These are phyloP conservation scores for Chlorella sorokiniana DNA, from an alignment of 139 green algal genomes.

Conservation along the genomic window DNA sequence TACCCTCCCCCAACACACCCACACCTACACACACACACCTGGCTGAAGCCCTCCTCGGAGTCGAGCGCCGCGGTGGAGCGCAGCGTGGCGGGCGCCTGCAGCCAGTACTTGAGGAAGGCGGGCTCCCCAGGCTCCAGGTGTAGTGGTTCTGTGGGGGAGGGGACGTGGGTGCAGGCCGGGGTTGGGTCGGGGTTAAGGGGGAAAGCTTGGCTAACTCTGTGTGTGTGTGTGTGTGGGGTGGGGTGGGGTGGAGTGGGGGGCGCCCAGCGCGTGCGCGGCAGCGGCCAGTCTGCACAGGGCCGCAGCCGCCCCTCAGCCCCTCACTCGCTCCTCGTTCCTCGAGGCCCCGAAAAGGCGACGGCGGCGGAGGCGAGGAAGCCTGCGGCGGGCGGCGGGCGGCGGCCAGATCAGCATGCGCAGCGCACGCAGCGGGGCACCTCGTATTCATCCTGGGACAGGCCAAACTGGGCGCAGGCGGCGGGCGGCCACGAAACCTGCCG, in stretches of 20 bases:
- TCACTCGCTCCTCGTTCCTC: constrained; percentile 40
- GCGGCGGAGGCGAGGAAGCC: constrained; percentile 13
- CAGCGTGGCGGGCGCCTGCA: constrained; percentile 31
- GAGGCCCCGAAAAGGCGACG: constrained; percentile 42
- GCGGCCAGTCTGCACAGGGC: background rate
- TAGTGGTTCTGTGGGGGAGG: constrained; percentile 43
- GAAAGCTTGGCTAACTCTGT: too few relatives aligned
- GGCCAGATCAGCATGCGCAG: background rate
- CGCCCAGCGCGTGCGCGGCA: too few relatives aligned
- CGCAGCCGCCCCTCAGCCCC: background rate
- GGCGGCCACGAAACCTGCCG: constrained; percentile 15
- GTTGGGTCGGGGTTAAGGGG: background rate
- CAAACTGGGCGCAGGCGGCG: constrained; percentile 28
- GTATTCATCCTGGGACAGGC: constrained; percentile 38
- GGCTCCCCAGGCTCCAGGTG: constrained; percentile 46
- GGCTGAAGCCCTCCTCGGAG: constrained; percentile 39
- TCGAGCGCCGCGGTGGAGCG: constrained; percentile 30
- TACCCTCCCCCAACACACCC: too few relatives aligned
- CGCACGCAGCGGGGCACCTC: constrained; percentile 14
- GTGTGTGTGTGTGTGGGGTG: too few relatives aligned
- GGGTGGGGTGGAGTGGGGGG: too few relatives aligned
- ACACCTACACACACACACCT: background rate
- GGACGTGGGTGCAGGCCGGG: too few relatives aligned
- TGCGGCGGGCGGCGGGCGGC: constrained; percentile 3
- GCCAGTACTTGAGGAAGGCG: constrained; percentile 45